Evolutionary conservation across 495 filamentous ascomycete genomes (phyloP), one percentile per base, ranked within the genome.

Genomic region (Usnea hakonensis): DNA sequence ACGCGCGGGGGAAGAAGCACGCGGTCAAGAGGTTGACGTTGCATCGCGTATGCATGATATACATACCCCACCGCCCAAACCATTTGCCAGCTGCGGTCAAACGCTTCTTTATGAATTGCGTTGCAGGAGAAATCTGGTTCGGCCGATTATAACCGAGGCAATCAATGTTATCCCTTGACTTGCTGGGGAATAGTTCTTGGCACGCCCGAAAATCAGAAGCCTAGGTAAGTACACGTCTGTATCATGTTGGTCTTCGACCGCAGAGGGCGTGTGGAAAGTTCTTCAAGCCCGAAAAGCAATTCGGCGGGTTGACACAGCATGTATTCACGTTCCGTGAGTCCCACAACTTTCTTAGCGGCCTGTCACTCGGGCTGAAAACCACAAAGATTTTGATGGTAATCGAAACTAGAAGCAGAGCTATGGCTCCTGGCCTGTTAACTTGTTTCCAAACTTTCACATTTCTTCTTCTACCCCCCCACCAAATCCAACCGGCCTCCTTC

Each of bases 401-500:
- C 46, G 19, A 17, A 50, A 26, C 26, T 26, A 50, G 6, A 28
- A 50, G 46, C 5, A 28, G 4, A 50, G 13, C 13, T 7, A 14
- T 41, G 21, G 36, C 35, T 35, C 35, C 35, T 37, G 41, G 23
- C 14, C 30, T 0, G 14, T n/a, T 26, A 14, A 19, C 57, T 43
- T 21, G n/a, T 19, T 46, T 26, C 5, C 36, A 21, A 38, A 13
- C 16, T 19, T 10, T 19, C 9, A 4, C 16, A 64, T 1, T 58
- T 14, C 46, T 3, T 5, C 4, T 5, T 65, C 70, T 17, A 95
- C 80, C 70, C 83, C 81, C 19, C 93, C 93, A 0, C 93, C 94
- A 80, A 98, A 97, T 28, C 94, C 94, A 65, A 97, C 90, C 11
- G 94, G 94, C 41, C 86, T 79, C 70, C 73, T 75, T 5, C 90